Evolutionary conservation across 495 filamentous ascomycete species (phyloP), one percentile per base, ranked within the genome.

Genomic region (Rusavskia elegans): DNA sequence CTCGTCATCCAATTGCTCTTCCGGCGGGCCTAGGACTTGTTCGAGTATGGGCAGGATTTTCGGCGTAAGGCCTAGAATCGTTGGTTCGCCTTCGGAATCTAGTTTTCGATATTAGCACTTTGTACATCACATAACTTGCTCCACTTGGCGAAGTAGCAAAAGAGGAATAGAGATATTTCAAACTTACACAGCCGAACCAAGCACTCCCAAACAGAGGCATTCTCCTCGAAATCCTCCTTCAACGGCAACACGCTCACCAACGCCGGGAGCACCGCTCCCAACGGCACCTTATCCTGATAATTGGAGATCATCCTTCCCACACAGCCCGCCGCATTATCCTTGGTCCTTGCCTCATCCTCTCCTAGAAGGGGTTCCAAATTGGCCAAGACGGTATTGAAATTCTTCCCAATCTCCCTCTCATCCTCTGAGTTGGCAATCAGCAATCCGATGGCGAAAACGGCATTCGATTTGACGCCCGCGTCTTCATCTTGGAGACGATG

Each of bases 161-260:
- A 35, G 5, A 2, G 32, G 13, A 11, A 10, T 35, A 7, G 2
- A 7, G 2, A 14, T 0, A 13, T 35, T 0, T 35, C 2, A 41
- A 23, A 78, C 84, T 74, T 73, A 87, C 83, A 96, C 52, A 97
- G 73, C 64, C 84, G 78, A 63, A 86, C 81, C 60, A 98, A 78
- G 78, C 86, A 89, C 58, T 81, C 75, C 68, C 81, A 98, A 36
- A 97, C 78, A 11, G 90, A 86, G 55, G 85, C 83, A 70, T 98
- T 97, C 78, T 98, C 92, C 66, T 95, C 89, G 56, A 78, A 97
- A 65, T 98, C 92, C 59, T 95, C 89, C 69, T 84, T 88, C 59
- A 97, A 69, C 25, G 92, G 92, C 44, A 98, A 74, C 13, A 92
- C 74, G 50, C 72, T 74, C 19, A 92, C 77, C 40, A 98, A 72